Evolutionary conservation across 495 filamentous ascomycete species (phyloP), one percentile per base, ranked within the genome.

Genomic region (Alectoria sarmentosa): DNA sequence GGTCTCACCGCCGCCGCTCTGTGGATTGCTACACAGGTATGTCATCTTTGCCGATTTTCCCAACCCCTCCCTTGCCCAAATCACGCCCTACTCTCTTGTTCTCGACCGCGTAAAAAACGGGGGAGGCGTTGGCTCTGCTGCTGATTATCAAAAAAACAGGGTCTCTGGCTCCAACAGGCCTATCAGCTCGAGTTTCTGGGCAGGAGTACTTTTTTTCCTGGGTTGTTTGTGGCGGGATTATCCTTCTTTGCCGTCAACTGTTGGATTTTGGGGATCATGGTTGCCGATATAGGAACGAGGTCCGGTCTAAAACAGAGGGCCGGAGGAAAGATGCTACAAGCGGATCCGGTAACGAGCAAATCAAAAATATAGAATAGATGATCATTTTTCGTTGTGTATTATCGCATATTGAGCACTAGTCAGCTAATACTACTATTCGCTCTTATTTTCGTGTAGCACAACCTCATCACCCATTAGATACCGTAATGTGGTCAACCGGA

Each of bases 181-280:
- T 98, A 87, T 69, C 77, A 84, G 63, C 83, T 98, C 1, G 94
- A 98, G 72, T 96, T 98, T 72, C 75, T 94, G 3, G 94, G 94
- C 0, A 68, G 78, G n/a, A 91, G 90, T 64, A 90, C 86, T 0
- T 98, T 96, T 66, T 73, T 94, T 3, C 91, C 93, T 0, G 90
- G 91, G 0, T 74, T 98, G 4, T 97, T 90, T 82, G 64, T 84
- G 0, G 80, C 90, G 0, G 86, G 87, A 4, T 70, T 96, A 30
- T 76, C 78, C 3, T 98, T 98, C 73, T 98, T 97, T 66, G 73
- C 80, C 4, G 84, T 93, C 1, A 98, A 98, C 75, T 82, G 84
- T 65, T 94, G 91, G 88, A 89, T 97, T 52, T 70, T 98, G 59
- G 88, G 90, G 0, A 79, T 94, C 55, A 85, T 97, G 41, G 79